Conservation (phyloP, 2,329 filamentous ascomycete genomes). For the Venturia aucupariae region DNA sequence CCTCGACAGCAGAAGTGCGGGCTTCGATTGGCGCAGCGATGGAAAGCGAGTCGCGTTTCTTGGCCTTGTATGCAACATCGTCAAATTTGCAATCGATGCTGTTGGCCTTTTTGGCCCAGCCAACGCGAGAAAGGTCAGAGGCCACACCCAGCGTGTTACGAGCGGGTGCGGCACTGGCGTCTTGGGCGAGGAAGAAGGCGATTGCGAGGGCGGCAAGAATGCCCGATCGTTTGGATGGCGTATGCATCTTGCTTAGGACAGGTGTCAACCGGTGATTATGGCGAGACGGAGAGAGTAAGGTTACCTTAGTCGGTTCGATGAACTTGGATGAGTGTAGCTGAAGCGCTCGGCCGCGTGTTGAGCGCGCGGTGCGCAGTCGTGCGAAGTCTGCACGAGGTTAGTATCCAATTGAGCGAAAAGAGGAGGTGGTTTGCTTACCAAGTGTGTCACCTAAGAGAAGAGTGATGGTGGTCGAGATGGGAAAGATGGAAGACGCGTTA, state of each 20-base stretch:
- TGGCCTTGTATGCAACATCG: neutral
- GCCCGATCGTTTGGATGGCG: neutral
- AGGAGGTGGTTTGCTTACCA: neutral
- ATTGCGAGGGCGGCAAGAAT: neutral
- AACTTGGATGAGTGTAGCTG: neutral
- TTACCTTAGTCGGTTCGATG: neutral
- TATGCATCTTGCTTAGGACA: neutral
- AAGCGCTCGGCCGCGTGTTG: neutral
- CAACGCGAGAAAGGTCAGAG: neutral
- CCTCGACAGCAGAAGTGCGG: neutral
- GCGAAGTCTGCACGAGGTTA: neutral
- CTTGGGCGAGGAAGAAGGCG: neutral
- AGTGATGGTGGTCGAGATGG: neutral
- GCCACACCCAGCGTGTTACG: neutral
- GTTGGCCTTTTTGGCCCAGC: neutral
- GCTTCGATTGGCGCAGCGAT: neutral
- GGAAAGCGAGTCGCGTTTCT: neutral
- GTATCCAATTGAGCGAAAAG: neutral
- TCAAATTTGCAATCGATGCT: neutral
- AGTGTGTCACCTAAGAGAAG: neutral
- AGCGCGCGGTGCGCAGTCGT: neutral
- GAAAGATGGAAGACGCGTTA: neutral
- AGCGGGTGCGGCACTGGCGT: neutral
- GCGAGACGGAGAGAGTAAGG: neutral
- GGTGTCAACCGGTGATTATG: neutral